A percentile compares a stretch with the other conserved stretches of the same genome.
These are phyloP conservation scores for Debaryomyces psychrophilus DNA, from an alignment of 1,139 yeast genomes.

Conservation along the genomic window DNA sequence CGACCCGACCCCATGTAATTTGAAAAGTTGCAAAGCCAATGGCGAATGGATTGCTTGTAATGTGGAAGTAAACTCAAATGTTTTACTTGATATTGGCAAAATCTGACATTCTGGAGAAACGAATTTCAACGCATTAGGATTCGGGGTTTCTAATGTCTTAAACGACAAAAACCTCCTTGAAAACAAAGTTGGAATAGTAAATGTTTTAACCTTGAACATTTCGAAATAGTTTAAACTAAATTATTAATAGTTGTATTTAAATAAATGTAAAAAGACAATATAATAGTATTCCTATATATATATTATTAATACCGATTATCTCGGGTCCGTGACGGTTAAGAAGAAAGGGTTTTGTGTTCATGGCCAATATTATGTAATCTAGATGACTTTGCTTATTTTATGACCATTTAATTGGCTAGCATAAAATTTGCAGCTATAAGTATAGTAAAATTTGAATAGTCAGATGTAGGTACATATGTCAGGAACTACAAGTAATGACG, in stretches of 20 bases:
- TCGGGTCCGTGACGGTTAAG: not conserved
- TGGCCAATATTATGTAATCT: slow-evolving; percentile 3
- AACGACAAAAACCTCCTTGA: slow-evolving; percentile 34
- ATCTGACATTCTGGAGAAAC: slow-evolving; percentile 49
- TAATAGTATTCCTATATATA: not conserved
- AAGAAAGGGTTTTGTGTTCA: slow-evolving; percentile 2
- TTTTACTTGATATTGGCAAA: slow-evolving; percentile 66
- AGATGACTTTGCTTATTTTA: slow-evolving; percentile 1
- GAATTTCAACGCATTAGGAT: slow-evolving; percentile 88
- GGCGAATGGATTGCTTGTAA: slow-evolving; percentile 78
- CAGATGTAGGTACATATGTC: no score
- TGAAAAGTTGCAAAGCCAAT: slow-evolving; percentile 76
- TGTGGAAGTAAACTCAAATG: slow-evolving; percentile 69
- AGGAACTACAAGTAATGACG: no score
- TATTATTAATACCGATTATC: not conserved
- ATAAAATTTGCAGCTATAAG: not conserved
- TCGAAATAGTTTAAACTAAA: not conserved
- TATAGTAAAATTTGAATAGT: not conserved
- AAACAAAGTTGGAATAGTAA: not conserved
- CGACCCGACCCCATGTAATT: slow-evolving; percentile 81
- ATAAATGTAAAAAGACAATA: no score
- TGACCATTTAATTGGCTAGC: slow-evolving; percentile 1
- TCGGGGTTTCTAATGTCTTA: slow-evolving; percentile 71
- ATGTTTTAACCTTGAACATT: slow-evolving; percentile 2
- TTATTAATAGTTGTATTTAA: not conserved